Percentiles rank a stretch among this genome's conserved stretches.
phyloP scores from a whole-genome alignment of 1,284 basidiomycete species.

The Uromyces viciae-fabae region DNA sequence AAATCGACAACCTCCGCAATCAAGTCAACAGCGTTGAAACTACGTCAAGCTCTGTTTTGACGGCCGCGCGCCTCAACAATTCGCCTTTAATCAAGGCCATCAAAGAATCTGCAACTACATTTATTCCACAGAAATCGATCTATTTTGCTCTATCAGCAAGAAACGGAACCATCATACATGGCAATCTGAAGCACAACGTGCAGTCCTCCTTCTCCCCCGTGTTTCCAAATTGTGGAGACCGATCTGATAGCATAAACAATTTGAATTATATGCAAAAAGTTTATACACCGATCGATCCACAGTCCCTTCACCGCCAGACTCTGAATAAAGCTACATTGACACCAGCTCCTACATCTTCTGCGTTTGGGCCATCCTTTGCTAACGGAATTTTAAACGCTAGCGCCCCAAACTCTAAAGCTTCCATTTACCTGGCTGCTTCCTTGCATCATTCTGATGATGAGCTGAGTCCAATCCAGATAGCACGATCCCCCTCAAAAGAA shows the following conservation, averaged over 20 bases:
- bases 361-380: slow-evolving; percentile 35
- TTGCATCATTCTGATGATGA: slow-evolving; percentile 50
- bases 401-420: slow-evolving; percentile 37
- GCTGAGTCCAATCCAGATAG: slow-evolving; percentile 53
- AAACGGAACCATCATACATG: slow-evolving; percentile 44
- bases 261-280: slow-evolving; percentile 11
- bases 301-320: slow-evolving; percentile 10
- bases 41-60: not conserved
- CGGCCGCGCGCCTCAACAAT: slow-evolving; percentile 17
- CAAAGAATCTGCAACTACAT: slow-evolving; percentile 45
- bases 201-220: not conserved
- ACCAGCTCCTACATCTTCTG: slow-evolving; percentile 15
- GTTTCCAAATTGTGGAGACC: not conserved
- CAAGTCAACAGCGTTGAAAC: slow-evolving; percentile 10
- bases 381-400: slow-evolving; percentile 47
- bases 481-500: slow-evolving; percentile 47
- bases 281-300: slow-evolving; percentile 23
- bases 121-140: slow-evolving; percentile 48
- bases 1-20: slow-evolving; percentile 37
- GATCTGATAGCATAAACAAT: slow-evolving; percentile 1
- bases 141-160: slow-evolving; percentile 48
- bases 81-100: slow-evolving; percentile 48
- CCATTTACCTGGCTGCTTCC: slow-evolving; percentile 60
- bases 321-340: slow-evolving; percentile 1
- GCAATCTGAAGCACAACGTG: slow-evolving; percentile 12